Base-by-base conservation (phyloP, 148 eudicot species). In the Persicaria tinctoria region DNA sequence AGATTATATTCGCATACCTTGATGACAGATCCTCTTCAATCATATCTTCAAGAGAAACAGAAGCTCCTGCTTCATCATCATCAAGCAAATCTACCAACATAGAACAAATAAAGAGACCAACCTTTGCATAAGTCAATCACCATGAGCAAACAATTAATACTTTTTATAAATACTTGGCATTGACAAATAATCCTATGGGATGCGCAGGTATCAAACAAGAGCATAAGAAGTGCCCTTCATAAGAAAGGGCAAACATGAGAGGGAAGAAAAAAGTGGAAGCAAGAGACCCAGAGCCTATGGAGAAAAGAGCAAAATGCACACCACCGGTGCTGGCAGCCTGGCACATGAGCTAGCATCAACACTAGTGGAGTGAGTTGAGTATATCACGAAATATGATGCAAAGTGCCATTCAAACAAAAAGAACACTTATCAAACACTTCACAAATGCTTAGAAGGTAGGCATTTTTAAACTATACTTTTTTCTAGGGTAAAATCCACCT, bases 11-110 rank as follows among this genome's bases (percentile, higher is more conserved):
- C 12, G 54, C 70, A 44, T 87, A 95, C 98, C 97, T 90, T 68
- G 98, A 95, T 80, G 97, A 92, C 51, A 88, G 77, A 86, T 95
- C 98, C 53, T 92, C 97, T 64, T 90, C 97, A 63, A 73, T 80
- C 76, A 84, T 81, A 59, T 88, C 90, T 68, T 92, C 98, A 20
- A 86, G 74, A 74, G 91, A 88, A 73, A 76, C 80, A 49, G 96
- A 87, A 74, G 87, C 84, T 51, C 82, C 91, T 57, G 88, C 81
- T 76, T 85, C 96, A 73, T 90, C 97, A 75, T 92, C 96, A 41
- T 74, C 90, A 76, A 82, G 86, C 27, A 82, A 81, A 41, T 88
- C 97, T 91, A 80, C 41, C 50, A 73, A 66, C 5, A 44, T 18
- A 66, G 70, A 66, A 12, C 6, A 20, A 63, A 10, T 63, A 63